Evolutionary conservation across 1,284 basidiomycete genomes (phyloP), one percentile per base, ranked within the genome.

Genomic region (Porogramme epimiltina): DNA sequence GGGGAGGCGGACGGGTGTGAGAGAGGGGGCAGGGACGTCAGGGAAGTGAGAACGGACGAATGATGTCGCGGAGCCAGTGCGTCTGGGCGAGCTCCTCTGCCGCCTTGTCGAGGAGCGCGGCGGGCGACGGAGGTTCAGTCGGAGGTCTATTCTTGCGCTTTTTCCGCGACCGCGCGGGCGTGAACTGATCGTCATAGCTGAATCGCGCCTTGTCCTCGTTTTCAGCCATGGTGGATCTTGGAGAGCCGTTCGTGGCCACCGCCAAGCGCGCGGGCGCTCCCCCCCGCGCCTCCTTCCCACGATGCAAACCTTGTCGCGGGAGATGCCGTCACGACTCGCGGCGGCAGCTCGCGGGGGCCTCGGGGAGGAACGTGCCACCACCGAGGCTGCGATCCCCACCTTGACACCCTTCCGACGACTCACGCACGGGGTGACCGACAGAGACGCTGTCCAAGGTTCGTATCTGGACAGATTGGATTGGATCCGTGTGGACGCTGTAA

Each of bases 141-240:
- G 52, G 50, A n/a, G 51, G 51, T 59, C 58, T 63, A 49, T 62
- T 64, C 57, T 64, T 69, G 59, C 65, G 68, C 54, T 68, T 67
- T 56, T 66, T 67, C 51, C 62, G 62, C 11, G 61, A 57, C 42
- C 63, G 59, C 11, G 63, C 43, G 52, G 75, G 79, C 20, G 55
- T 67, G 60, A 75, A 74, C 2, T 65, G 61, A 53, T 69, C 67
- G 16, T 63, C 62, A 55, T 76, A 74, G 23, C 55, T 58, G 55
- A 75, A 76, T 42, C 61, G 47, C 42, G 56, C 26, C 24, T 37
- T 46, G 52, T 16, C 37, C 41, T 45, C 47, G 42, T 28, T 47
- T 18, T 52, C 41, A 36, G 45, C 31, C 56, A 58, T 55, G 22
- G 45, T 36, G n/a, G 36, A 24, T 28, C 44, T 13, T 16, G 9